These are phyloP conservation scores for Erodium maritimum DNA, from an alignment of 345 rosid species.

Conservation along the genomic window DNA sequence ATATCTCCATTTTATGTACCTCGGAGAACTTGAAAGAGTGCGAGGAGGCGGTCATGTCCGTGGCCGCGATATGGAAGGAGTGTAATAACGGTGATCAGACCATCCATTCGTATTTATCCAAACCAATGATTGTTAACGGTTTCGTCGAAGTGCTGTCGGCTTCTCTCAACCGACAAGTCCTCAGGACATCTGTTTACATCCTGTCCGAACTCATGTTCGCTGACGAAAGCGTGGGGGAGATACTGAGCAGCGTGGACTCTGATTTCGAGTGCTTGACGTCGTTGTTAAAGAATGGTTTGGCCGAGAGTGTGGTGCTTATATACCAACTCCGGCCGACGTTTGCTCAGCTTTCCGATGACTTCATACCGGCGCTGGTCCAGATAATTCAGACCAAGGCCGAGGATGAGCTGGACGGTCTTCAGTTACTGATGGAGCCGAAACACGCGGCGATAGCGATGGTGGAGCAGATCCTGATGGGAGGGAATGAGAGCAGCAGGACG, in stretches of 20 bases:
- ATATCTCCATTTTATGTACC: conserved; percentile 42
- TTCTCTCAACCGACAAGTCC: conserved; percentile 42
- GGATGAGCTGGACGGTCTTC: conserved; percentile 28
- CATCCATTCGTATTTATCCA: conserved; percentile 39
- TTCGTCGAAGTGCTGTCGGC: conserved; percentile 44
- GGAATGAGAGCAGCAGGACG: conserved; percentile 30
- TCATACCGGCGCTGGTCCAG: conserved; percentile 43
- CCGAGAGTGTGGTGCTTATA: conserved; percentile 47
- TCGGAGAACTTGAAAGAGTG: conserved; percentile 52
- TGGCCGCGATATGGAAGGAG: conserved; percentile 48
- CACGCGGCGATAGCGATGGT: conserved; percentile 46
- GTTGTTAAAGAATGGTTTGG: conserved; percentile 47
- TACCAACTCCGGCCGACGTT: conserved; percentile 42
- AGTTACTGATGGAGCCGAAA: conserved; percentile 35
- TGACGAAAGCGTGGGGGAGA: conserved; percentile 37
- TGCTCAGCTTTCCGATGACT: conserved; percentile 38
- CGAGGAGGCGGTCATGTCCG: conserved; percentile 39
- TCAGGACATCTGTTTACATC: conserved; percentile 33
- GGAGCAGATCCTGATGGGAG: conserved; percentile 47
- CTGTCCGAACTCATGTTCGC: conserved; percentile 36
- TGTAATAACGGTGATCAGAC: conserved; percentile 40
- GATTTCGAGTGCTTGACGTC: conserved; percentile 50
- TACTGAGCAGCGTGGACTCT: conserved; percentile 43
- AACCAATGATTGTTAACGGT: conserved; percentile 39
- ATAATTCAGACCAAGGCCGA: conserved; percentile 22